These are phyloP conservation scores for Candida fluviatilis DNA, from an alignment of 805 yeast species.

Conservation along the genomic window DNA sequence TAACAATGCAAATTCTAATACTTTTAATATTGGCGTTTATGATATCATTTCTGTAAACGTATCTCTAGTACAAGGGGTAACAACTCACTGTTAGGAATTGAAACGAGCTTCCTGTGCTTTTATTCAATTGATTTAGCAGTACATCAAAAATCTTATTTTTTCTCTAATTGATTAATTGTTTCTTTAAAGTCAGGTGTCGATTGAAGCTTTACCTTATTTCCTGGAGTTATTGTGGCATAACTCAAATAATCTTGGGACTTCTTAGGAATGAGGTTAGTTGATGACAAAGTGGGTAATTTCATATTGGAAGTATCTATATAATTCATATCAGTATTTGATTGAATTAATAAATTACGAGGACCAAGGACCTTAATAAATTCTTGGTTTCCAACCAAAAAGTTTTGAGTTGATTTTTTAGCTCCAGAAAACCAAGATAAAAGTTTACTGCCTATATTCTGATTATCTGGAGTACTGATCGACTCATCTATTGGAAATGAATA, in stretches of 20 bases:
- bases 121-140: too few relatives aligned
- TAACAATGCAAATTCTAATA: not conserved
- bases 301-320: conserved; percentile 1
- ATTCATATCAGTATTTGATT: conserved; percentile 33
- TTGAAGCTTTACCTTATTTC: conserved; percentile 36
- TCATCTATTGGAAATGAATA: conserved; percentile 14
- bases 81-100: too few relatives aligned
- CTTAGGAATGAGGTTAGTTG: conserved; percentile 7
- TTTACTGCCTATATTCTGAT: not conserved
- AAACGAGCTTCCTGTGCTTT: too few relatives aligned
- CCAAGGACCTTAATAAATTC: conserved; percentile 50
- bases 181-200: conserved; percentile 35
- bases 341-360: conserved; percentile 48
- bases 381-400: conserved; percentile 29
- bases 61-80: not conserved
- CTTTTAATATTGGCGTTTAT: not conserved
- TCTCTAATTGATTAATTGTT: conserved; percentile 9
- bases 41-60: not conserved
- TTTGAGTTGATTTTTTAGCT: conserved; percentile 4
- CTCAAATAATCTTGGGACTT: conserved; percentile 44
- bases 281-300: conserved; percentile 2
- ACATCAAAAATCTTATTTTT: conserved; percentile 2
- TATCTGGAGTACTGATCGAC: not conserved
- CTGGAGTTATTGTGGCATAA: conserved; percentile 42
- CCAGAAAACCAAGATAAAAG: conserved; percentile 3